Base-by-base conservation (phyloP, 176 grass and related monocot species). In the Raddia distichophylla region DNA sequence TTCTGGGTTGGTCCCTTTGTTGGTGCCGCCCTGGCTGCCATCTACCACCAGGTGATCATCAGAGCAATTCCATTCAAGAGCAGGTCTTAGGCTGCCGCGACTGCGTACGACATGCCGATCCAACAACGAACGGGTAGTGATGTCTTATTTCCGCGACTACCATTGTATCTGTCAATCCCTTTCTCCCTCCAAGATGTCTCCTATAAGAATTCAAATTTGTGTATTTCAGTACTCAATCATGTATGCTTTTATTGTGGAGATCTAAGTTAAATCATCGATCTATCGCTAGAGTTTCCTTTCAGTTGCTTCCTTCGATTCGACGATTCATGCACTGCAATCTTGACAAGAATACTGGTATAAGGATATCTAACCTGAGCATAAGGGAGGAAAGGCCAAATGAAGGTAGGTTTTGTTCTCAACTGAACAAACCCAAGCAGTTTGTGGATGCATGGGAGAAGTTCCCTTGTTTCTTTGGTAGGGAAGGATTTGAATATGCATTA, bases 11-110 rank as follows among this genome's bases (percentile, higher is more conserved):
- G 95, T 7, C 95, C 95, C 78, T 98, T 98, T 75, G 84, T 89
- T 8, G 95, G 95, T 34, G 95, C 95, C 64, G 92, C 85, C 43
- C 75, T 98, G 14, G 95, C 95, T 10, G 95, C 95, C 84, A 68
- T 98, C 54, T 98, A 98, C 90, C 95, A 98, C 92, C 90, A 93
- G 88, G 84, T 98, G 72, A 91, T 98, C 69, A 94, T 98, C 95
- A 89, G 95, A 85, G 95, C 95, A 1, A 94, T 98, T 71, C 95
- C 95, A 13, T 98, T 98, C 86, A 94, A 98, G 84, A 93, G 71
- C 90, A 94, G 78, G 81, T 85, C 95, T 56, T 98, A 87, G 89
- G 88, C 63, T 40, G 73, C 51, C 11, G 10, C 10, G 13, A 65
- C 19, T 74, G 44, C 63, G 1, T 16, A 46, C 16, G 49, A 22